Evolutionary conservation across 2,329 filamentous ascomycete species (phyloP), one percentile per base, ranked within the genome.

Genomic region (Canariomyces notabilis): DNA sequence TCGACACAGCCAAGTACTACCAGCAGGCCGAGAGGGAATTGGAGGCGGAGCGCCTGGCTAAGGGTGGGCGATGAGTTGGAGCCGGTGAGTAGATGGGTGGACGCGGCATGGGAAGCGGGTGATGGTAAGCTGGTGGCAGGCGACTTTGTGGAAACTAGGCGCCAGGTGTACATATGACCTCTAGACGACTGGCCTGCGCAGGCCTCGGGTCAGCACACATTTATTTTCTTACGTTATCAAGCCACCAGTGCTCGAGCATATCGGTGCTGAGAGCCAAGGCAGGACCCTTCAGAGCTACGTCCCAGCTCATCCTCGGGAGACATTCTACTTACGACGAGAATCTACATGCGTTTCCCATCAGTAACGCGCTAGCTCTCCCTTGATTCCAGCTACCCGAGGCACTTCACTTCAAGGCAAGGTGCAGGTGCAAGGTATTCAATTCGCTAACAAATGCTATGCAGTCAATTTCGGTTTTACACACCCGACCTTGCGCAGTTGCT

Each of bases 1-100:
- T 98, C 49, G 93, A 98, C 67, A 98, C 93, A 23, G 89, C 91
- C 55, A 98, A 98, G 74, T 98, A 98, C 74, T 98, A 95, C 70
- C 84, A 85, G 65, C 89, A 95, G 67, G 93, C 93, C 6, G 93
- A 98, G 76, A 77, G 84, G 66, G 93, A 98, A 69, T 71, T 98
- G 61, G 93, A 95, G 71, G 83, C 82, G 32, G 89, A 95, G 74
- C 54, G 61, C 20, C 37, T 57, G 43, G 46, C 39, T 18, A 57
- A 54, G 54, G 48, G 52, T 15, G 42, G 44, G 9, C 33, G 48
- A 40, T 53, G 44, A 55, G 37, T 16, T 11, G 33, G 21, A 20
- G 12, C 22, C 6, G 38, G 33, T 31, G 11, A 14, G n/a, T 22
- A 15, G 37, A 40, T n/a, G 19, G 31, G 35, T n/a, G 23, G 21